Conservation (phyloP, 345 rosid species). For the Noccaea caerulescens region DNA sequence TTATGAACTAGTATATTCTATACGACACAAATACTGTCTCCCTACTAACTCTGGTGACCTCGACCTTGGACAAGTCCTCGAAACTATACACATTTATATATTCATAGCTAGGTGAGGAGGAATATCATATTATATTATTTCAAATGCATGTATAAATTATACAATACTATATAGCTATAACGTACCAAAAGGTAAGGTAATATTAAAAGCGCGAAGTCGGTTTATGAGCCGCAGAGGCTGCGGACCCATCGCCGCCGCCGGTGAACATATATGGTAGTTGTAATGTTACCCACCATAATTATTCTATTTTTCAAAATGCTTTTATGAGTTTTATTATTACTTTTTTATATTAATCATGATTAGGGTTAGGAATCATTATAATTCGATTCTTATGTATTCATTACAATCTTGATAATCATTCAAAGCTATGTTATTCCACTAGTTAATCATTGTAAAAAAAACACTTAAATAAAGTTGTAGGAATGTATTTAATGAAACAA, state of each 20-base stretch:
- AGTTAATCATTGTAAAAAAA: not conserved
- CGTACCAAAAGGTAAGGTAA: not conserved
- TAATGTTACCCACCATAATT: not conserved
- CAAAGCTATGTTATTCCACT: not conserved
- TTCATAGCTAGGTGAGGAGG: no score
- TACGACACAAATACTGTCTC: no score
- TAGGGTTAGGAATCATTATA: not conserved
- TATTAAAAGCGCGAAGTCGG: not conserved
- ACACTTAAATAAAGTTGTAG: not conserved
- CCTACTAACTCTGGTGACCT: no score
- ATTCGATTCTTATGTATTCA: not conserved
- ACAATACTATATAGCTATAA: not conserved
- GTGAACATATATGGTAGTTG: not conserved
- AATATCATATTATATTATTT: no score
- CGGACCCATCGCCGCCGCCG: constrained; percentile 14
- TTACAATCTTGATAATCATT: not conserved
- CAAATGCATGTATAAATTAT: not conserved
- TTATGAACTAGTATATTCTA: no score
- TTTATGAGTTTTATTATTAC: not conserved
- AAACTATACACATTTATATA: no score
- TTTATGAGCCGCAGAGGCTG: not conserved
- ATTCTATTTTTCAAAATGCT: not conserved
- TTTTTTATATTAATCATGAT: not conserved
- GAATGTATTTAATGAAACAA: not conserved
- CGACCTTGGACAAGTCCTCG: no score